Percentiles rank a stretch among this genome's conserved stretches.
Conservation (phyloP, 2,329 filamentous ascomycete species). For the Phaeosphaeria sp. region DNA sequence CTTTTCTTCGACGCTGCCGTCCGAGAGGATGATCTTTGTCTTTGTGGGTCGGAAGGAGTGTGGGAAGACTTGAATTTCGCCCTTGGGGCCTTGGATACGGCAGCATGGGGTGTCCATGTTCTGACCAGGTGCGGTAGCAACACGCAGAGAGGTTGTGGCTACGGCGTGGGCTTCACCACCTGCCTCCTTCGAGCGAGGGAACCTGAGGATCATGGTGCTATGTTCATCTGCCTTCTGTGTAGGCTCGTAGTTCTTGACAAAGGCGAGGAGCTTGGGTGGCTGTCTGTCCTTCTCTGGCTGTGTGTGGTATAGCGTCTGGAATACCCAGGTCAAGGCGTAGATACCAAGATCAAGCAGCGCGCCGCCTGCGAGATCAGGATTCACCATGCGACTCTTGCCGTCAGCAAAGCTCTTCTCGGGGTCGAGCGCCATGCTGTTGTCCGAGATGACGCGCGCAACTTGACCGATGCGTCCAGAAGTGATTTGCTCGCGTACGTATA, state of each 20-base stretch:
- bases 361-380: slow-evolving; percentile 81
- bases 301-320: slow-evolving; percentile 85
- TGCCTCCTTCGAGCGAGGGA: slow-evolving; percentile 64
- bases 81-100: slow-evolving; percentile 79
- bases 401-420: slow-evolving; percentile 62
- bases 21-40: slow-evolving; percentile 66
- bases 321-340: slow-evolving; percentile 89
- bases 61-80: slow-evolving; percentile 81
- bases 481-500: slow-evolving; percentile 74
- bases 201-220: slow-evolving; percentile 78
- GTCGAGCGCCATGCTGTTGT: slow-evolving; percentile 65
- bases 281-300: slow-evolving; percentile 70
- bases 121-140: slow-evolving; percentile 61
- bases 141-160: slow-evolving; percentile 57
- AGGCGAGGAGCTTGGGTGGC: slow-evolving; percentile 70
- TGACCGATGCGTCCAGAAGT: slow-evolving; percentile 60
- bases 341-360: slow-evolving; percentile 85
- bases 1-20: slow-evolving; percentile 57
- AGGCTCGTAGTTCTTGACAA: slow-evolving; percentile 73
- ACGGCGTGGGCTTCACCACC: slow-evolving; percentile 72
- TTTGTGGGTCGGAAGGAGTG: slow-evolving; percentile 72
- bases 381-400: slow-evolving; percentile 76
- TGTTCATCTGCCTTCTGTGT: slow-evolving; percentile 77
- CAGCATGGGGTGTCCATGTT: slow-evolving; percentile 70
- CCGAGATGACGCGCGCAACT: slow-evolving; percentile 63